These are phyloP conservation scores for Leishmania tropica DNA, from an alignment of 208 protist genomes.

Conservation along the genomic window DNA sequence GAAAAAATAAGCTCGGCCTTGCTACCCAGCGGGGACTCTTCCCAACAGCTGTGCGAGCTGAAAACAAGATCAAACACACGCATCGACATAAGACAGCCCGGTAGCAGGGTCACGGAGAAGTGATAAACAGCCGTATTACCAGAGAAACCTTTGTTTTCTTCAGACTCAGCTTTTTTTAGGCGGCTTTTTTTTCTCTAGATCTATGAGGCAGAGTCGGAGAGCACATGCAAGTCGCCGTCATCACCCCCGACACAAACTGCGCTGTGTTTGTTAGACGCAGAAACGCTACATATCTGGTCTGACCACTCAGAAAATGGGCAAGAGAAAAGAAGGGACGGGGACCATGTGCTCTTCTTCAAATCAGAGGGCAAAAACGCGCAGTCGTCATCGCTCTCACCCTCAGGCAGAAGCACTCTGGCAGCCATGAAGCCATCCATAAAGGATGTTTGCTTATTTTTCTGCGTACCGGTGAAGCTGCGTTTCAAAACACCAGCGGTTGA, in stretches of 20 bases:
- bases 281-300: slow-evolving; percentile 29
- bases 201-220: slow-evolving; percentile 3
- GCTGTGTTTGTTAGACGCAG: slow-evolving; percentile 4
- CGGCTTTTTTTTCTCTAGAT: background rate
- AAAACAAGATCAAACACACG: background rate
- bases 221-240: slow-evolving; percentile 22
- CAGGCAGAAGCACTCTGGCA: background rate
- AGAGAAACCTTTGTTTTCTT: background rate
- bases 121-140: background rate
- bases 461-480: background rate
- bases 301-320: slow-evolving; percentile 20
- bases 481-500: background rate
- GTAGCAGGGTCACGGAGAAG: too few relatives aligned
- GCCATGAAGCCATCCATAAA: background rate
- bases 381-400: background rate
- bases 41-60: background rate
- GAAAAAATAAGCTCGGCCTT: background rate
- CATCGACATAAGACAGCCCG: background rate
- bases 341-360: background rate
- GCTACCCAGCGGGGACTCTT: background rate
- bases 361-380: background rate
- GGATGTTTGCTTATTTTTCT: background rate
- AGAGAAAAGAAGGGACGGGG: slow-evolving; percentile 12
- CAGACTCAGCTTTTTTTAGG: background rate
- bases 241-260: slow-evolving; percentile 25